These are phyloP conservation scores for Closterium sp. DNA, from an alignment of 139 green algal genomes.

Conservation along the genomic window DNA sequence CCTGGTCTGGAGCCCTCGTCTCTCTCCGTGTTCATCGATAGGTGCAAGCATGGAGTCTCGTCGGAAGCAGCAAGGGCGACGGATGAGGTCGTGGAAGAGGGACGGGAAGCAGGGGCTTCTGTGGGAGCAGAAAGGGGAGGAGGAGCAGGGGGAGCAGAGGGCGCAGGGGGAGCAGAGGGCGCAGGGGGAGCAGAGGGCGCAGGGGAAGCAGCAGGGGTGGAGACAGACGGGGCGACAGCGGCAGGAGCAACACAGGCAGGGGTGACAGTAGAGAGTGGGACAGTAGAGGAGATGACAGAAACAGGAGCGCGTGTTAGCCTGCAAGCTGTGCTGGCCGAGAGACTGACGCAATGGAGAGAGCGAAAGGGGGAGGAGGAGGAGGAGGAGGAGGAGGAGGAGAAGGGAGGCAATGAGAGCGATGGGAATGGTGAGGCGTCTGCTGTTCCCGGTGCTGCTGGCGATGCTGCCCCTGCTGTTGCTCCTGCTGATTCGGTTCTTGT, in stretches of 20 bases:
- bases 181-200: background rate
- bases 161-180: background rate
- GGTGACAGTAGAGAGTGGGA: too few relatives aligned
- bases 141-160: too few relatives aligned
- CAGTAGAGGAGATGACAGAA: background rate
- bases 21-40: background rate
- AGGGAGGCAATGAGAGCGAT: too few relatives aligned
- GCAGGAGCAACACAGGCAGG: background rate
- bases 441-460: background rate
- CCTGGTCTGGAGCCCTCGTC: background rate
- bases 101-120: background rate
- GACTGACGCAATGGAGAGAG: background rate
- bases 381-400: background rate
- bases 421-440: background rate
- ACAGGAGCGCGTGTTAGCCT: background rate
- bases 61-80: background rate
- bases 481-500: background rate
- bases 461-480: background rate
- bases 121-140: too few relatives aligned
- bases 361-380: background rate
- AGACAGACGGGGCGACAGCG: background rate
- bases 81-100: background rate
- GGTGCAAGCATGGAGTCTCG: background rate
- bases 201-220: background rate
- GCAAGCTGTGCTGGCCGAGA: background rate